Base-by-base conservation (phyloP, 441 rosid genomes). In the Melastoma candidum region DNA sequence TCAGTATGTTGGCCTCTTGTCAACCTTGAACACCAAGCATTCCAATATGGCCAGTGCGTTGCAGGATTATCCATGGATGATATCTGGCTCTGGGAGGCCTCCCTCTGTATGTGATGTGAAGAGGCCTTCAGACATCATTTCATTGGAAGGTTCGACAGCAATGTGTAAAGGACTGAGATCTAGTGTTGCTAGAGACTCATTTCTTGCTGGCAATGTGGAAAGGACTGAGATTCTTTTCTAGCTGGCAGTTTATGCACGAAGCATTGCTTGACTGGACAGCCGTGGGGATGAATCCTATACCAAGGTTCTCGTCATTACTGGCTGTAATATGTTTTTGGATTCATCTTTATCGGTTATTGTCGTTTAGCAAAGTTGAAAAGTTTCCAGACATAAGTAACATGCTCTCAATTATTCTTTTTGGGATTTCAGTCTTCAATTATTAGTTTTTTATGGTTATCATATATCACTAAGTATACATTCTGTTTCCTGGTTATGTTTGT, bases 211-310 rank as follows among this genome's bases (percentile, higher is more conserved):
- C 22, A 17, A 17, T 17, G 22, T 17, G 22, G 22, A 17, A 17
- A 17, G 22, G 22, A 17, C 22, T 17, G 45, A 59, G 83, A 12
- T 92, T 92, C 76, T 87, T 92, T 62, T 73, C 89, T 9, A 72
- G 85, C 48, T 92, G 98, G 98, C 87, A 92, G 61, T 84, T 79
- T 71, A 64, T 84, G 49, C 92, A 81, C 39, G 77, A 45, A 60
- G 80, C 75, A 47, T 77, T 85, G 90, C 72, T 79, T n/a, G 65
- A 77, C 58, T 85, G 98, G 98, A 92, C 82, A 73, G 97, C 92
- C 0, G 92, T 73, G 3, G 84, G 85, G 44, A 88, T 88, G 95
- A 62, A 79, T 75, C 95, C 97, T 71, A 43, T 47, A 44, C 95
- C 95, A 36, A 84, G 92, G 98, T 88, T 47, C 64, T 60, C 17